Evolutionary conservation across 2,329 filamentous ascomycete species (phyloP).

Genomic region (Trichoderma gracile): DNA sequence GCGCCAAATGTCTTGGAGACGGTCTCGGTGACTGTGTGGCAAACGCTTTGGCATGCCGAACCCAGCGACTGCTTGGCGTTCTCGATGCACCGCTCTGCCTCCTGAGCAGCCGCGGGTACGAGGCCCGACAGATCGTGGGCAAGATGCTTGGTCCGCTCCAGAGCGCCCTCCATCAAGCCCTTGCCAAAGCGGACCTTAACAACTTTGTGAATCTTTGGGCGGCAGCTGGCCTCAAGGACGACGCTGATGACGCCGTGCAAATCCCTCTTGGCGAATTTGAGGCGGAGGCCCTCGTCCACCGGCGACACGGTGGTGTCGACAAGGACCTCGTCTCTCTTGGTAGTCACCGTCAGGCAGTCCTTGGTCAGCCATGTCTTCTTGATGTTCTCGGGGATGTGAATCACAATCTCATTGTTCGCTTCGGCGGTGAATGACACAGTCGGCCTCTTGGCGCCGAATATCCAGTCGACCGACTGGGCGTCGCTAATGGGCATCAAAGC

Average conservation of each 20-base stretch:
- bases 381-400: constrained; percentile 52
- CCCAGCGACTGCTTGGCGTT: constrained; percentile 39
- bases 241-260: constrained; percentile 60
- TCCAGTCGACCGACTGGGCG: constrained; percentile 37
- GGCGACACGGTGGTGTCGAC: constrained; percentile 52
- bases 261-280: constrained; percentile 55
- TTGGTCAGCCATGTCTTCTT: constrained; percentile 58
- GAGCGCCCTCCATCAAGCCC: constrained; percentile 46
- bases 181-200: constrained; percentile 62
- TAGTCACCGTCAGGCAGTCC: constrained; percentile 57
- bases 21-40: constrained; percentile 34
- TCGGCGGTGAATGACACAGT: constrained; percentile 36
- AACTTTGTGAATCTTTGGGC: constrained; percentile 61
- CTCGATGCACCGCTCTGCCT: constrained; percentile 42
- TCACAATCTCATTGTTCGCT: constrained; percentile 53
- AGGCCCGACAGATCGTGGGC: constrained; percentile 45
- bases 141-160: constrained; percentile 48
- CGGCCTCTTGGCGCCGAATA: constrained; percentile 39
- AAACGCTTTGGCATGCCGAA: constrained; percentile 36
- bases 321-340: constrained; percentile 49
- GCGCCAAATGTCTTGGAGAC: constrained; percentile 32
- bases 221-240: constrained; percentile 58
- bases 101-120: constrained; percentile 44
- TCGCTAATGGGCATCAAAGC: constrained; percentile 37
- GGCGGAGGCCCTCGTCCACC: constrained; percentile 53